Conservation (phyloP, 345 rosid genomes). For the Brassica incana region DNA sequence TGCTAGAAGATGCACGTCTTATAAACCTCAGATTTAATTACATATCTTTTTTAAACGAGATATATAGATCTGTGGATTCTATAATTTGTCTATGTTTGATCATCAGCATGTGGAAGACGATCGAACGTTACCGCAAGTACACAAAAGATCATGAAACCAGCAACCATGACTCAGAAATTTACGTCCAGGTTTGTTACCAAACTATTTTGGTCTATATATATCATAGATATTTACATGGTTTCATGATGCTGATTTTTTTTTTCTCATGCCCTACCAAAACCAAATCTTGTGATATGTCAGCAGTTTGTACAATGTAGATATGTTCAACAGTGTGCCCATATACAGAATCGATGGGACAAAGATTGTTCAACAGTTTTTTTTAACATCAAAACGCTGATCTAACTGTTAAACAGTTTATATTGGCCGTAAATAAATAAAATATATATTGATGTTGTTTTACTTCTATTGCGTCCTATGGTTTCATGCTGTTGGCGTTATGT, state of each 20-base stretch:
- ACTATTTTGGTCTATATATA: neutral
- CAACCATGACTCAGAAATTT: slow-evolving; percentile 32
- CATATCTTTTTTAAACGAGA: neutral
- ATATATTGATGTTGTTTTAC: neutral
- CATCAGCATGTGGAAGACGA: slow-evolving; percentile 50
- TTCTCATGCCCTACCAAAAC: slow-evolving; percentile 4
- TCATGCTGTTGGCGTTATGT: slow-evolving; percentile 33
- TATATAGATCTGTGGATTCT: neutral
- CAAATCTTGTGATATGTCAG: slow-evolving; percentile 4
- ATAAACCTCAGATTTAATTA: neutral
- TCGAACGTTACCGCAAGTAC: slow-evolving; percentile 51
- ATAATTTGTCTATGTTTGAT: slow-evolving; percentile 7
- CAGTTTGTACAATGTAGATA: neutral
- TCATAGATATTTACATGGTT: slow-evolving; percentile 16
- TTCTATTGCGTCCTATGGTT: neutral
- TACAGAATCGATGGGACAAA: neutral
- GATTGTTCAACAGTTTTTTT: neutral
- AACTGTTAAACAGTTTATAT: neutral
- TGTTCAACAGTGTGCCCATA: neutral
- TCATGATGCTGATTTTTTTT: slow-evolving; percentile 2
- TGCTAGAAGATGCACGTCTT: neutral
- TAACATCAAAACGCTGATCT: neutral
- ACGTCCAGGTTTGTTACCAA: slow-evolving; percentile 43
- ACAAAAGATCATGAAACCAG: slow-evolving; percentile 36
- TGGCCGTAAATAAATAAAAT: neutral